Conservation (phyloP, 208 protist species). For the Leptomonas pyrrhocoris region DNA sequence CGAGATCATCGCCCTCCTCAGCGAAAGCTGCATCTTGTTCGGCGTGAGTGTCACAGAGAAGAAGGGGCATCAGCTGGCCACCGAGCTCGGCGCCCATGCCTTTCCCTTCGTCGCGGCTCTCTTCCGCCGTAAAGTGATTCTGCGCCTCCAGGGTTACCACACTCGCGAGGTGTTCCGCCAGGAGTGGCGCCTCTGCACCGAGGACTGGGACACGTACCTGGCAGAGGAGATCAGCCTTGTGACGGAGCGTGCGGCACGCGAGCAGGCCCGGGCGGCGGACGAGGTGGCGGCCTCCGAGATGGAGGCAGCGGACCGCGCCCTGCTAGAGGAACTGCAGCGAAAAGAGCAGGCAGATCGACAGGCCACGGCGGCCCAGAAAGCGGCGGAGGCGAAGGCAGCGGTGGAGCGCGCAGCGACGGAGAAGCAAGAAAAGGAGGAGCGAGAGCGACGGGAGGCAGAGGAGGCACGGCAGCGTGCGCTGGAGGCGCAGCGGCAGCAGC, state of each 20-base stretch:
- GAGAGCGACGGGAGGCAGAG: slow-evolving; percentile 31
- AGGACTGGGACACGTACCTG: slow-evolving; percentile 62
- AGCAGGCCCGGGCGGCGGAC: slow-evolving; percentile 52
- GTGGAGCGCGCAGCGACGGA: slow-evolving; percentile 32
- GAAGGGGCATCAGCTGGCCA: slow-evolving; percentile 50
- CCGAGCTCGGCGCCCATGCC: slow-evolving; percentile 52
- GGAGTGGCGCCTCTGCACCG: slow-evolving; percentile 55
- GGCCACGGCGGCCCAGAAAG: slow-evolving; percentile 27
- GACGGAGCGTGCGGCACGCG: slow-evolving; percentile 62
- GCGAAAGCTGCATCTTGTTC: slow-evolving; percentile 59
- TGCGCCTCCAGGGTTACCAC: slow-evolving; percentile 63
- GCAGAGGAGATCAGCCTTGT: slow-evolving; percentile 68
- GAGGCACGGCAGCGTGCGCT: slow-evolving; percentile 23
- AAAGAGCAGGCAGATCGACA: slow-evolving; percentile 28
- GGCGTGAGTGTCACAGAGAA: slow-evolving; percentile 57
- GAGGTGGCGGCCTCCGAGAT: slow-evolving; percentile 48
- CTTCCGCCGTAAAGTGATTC: slow-evolving; percentile 54
- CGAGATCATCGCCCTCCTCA: slow-evolving; percentile 46
- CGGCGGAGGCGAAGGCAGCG: slow-evolving; percentile 26
- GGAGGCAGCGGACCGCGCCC: slow-evolving; percentile 60
- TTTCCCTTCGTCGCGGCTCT: slow-evolving; percentile 73
- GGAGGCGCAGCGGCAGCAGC: slow-evolving; percentile 17
- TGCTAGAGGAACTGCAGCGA: slow-evolving; percentile 40
- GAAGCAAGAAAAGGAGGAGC: slow-evolving; percentile 19
- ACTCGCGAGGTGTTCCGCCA: slow-evolving; percentile 46